Evolutionary conservation across 1,284 basidiomycete genomes (phyloP).

Genomic region (Tranzscheliella williamsii): DNA sequence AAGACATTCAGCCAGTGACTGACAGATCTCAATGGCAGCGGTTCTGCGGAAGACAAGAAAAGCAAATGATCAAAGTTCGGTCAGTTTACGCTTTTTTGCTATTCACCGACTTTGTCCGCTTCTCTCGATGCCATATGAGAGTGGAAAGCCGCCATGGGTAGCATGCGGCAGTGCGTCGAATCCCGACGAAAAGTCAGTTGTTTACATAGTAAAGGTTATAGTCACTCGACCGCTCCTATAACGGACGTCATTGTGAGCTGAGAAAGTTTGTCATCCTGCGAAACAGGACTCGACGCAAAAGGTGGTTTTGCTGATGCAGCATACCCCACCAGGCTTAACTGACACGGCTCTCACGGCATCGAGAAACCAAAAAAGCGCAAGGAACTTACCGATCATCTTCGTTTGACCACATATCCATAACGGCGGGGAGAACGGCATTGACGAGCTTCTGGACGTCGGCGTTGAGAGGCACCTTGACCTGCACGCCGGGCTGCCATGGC

Average conservation of each 20-base stretch:
- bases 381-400: slow-evolving; percentile 98
- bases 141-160: too few species aligned
- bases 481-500: slow-evolving; percentile 79
- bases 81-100: too few species aligned
- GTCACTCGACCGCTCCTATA: slow-evolving; percentile 46
- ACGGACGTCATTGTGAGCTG: slow-evolving; percentile 81
- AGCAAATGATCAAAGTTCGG: too few species aligned
- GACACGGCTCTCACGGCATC: too few species aligned
- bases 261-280: slow-evolving; percentile 72
- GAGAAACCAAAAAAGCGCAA: too few species aligned
- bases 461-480: slow-evolving; percentile 69
- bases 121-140: too few species aligned
- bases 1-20: slow-evolving; percentile 84
- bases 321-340: too few species aligned
- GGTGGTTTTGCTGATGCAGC: too few species aligned
- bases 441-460: slow-evolving; percentile 81
- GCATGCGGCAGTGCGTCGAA: too few species aligned
- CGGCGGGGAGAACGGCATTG: slow-evolving; percentile 72
- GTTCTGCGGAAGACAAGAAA: slow-evolving; percentile 73
- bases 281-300: too few species aligned
- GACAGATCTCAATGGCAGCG: slow-evolving; percentile 82
- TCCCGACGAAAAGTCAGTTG: slow-evolving; percentile 36
- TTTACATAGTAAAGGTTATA: slow-evolving; percentile 41
- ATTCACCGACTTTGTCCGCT: too few species aligned
- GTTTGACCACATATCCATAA: slow-evolving; percentile 86